phyloP scores from a whole-genome alignment of 371 early-diverging fungal genomes.

The Umbelopsis sp. region DNA sequence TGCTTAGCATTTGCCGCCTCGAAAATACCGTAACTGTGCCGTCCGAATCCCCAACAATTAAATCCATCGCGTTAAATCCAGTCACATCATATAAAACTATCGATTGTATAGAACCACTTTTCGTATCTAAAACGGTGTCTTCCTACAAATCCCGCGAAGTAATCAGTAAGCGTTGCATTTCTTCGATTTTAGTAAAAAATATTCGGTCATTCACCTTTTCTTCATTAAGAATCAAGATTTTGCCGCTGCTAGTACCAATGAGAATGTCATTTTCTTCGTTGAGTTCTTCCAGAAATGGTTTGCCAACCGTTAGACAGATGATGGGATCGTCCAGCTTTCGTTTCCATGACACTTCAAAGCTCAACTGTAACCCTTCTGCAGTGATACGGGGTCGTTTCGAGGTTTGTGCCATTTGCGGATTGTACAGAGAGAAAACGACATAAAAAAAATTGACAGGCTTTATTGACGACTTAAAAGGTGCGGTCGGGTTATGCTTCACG shows the following conservation, averaged over 20 bases:
- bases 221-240: conserved; percentile 47
- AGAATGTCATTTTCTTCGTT: conserved; percentile 55
- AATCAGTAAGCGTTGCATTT: background rate
- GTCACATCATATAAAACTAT: conserved; percentile 48
- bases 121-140: conserved; percentile 51
- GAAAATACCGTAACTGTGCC: conserved; percentile 51
- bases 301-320: conserved; percentile 48
- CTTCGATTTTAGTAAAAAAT: background rate
- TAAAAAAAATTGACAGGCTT: conserved; percentile 7
- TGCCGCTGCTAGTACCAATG: conserved; percentile 47
- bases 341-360: conserved; percentile 39
- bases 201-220: conserved; percentile 34
- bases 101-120: conserved; percentile 49
- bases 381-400: conserved; percentile 5
- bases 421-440: background rate
- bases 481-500: too few species aligned
- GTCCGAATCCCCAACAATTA: conserved; percentile 55
- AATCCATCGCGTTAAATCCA: conserved; percentile 43
- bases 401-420: background rate
- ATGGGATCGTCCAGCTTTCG: conserved; percentile 44
- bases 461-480: background rate
- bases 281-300: conserved; percentile 49
- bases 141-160: conserved; percentile 28
- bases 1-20: conserved; percentile 49
- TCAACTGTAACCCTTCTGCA: conserved; percentile 16